phyloP scores from a whole-genome alignment of 306 rosid species.

The Sicyos baderoa region DNA sequence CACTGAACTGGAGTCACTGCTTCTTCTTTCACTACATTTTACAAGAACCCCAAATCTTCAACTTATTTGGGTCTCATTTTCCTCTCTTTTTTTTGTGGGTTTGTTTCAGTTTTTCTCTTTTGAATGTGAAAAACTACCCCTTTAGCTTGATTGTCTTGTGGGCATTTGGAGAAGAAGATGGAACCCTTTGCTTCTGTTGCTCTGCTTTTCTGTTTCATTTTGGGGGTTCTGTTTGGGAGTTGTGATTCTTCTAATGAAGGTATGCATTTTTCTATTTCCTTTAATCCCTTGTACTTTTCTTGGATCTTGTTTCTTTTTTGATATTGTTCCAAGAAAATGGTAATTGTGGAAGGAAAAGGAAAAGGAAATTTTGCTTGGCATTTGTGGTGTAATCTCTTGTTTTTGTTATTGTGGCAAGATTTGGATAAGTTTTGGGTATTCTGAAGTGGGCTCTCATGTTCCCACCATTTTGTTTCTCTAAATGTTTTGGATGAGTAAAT shows the following conservation, averaged over 20 bases:
- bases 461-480: constrained; percentile 5
- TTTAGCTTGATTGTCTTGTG: constrained; percentile 27
- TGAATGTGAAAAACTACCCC: constrained; percentile 23
- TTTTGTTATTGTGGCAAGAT: constrained; percentile 5
- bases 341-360: too few relatives aligned
- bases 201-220: constrained; percentile 37
- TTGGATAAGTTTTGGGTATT: not conserved
- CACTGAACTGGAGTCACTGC: constrained; percentile 3
- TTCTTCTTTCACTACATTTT: not conserved
- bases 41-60: constrained; percentile 1
- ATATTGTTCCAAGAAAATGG: constrained; percentile 7
- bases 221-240: constrained; percentile 31
- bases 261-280: constrained; percentile 13
- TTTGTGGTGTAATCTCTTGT: not conserved
- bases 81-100: too few relatives aligned
- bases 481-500: not conserved
- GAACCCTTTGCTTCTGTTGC: constrained; percentile 19
- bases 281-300: not conserved
- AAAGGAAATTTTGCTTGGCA: too few relatives aligned
- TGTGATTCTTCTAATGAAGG: constrained; percentile 63
- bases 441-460: constrained; percentile 11
- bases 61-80: not conserved
- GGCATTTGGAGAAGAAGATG: constrained; percentile 30
- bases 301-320: constrained; percentile 45
- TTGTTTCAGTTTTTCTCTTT: constrained; percentile 7